phyloP scores from a whole-genome alignment of 163 green algal genomes.

The Coccomyxa subellipsoidea region DNA sequence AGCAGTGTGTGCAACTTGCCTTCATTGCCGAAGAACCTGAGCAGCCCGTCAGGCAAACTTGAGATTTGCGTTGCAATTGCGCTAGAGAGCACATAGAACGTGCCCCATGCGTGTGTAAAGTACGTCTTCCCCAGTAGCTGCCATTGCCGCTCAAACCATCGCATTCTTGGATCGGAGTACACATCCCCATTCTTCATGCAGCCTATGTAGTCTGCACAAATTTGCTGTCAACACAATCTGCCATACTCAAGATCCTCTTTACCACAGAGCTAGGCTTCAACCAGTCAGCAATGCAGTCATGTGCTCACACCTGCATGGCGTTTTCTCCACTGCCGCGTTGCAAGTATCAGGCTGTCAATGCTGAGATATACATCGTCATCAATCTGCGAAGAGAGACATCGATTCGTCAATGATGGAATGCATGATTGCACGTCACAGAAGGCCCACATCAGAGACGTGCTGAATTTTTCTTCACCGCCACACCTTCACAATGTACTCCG shows the following conservation, averaged over 20 bases:
- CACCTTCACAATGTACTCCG: constrained; percentile 52
- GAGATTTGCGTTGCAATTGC: constrained; percentile 28
- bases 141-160: constrained; percentile 67
- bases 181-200: constrained; percentile 69
- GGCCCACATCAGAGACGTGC: not conserved
- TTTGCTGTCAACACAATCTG: too few relatives aligned
- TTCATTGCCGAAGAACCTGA: constrained; percentile 69
- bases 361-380: constrained; percentile 73
- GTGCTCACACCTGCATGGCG: not conserved
- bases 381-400: constrained; percentile 16
- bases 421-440: not conserved
- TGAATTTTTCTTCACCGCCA: too few relatives aligned
- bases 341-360: constrained; percentile 38
- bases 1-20: constrained; percentile 8
- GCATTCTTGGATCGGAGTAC: constrained; percentile 31
- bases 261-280: too few relatives aligned
- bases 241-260: too few relatives aligned
- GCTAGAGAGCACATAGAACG: constrained; percentile 53
- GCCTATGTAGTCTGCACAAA: constrained; percentile 54
- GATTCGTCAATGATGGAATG: too few relatives aligned
- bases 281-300: not conserved
- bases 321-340: constrained; percentile 47
- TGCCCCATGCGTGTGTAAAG: constrained; percentile 66
- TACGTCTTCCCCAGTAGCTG: constrained; percentile 50
- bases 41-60: not conserved